Conservation (phyloP, 2,329 filamentous ascomycete species). For the Aureobasidium sp. region DNA sequence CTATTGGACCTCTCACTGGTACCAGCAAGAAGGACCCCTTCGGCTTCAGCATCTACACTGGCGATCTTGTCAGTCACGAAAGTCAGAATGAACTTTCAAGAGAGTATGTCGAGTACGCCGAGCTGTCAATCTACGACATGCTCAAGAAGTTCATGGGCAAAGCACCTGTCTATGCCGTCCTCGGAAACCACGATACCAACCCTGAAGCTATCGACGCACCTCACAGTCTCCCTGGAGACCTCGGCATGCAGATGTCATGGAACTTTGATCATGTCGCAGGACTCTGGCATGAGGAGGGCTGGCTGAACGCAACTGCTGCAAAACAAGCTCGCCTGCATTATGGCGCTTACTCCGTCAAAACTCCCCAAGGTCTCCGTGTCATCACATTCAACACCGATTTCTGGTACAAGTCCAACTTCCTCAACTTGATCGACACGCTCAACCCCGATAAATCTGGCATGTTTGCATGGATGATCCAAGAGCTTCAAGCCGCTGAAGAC, state of each 20-base stretch:
- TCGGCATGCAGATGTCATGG: slow-evolving; percentile 50
- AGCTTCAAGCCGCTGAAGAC: slow-evolving; percentile 46
- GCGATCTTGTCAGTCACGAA: slow-evolving; percentile 49
- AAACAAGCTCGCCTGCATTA: slow-evolving; percentile 45
- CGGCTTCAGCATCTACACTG: slow-evolving; percentile 49
- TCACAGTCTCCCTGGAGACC: slow-evolving; percentile 42
- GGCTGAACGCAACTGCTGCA: slow-evolving; percentile 40
- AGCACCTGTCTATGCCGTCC: slow-evolving; percentile 46
- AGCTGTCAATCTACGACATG: slow-evolving; percentile 45
- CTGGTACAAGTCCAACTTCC: slow-evolving; percentile 36
- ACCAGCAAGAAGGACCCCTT: slow-evolving; percentile 39
- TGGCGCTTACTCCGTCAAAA: slow-evolving; percentile 47
- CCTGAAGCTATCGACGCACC: slow-evolving; percentile 46
- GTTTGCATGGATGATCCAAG: slow-evolving; percentile 41
- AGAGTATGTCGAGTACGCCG: slow-evolving; percentile 45
- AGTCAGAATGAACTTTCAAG: slow-evolving; percentile 40
- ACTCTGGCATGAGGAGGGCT: slow-evolving; percentile 49
- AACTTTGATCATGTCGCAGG: slow-evolving; percentile 46
- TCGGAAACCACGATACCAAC: slow-evolving; percentile 51
- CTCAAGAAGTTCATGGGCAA: slow-evolving; percentile 45
- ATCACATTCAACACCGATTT: slow-evolving; percentile 47
- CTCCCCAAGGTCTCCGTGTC: slow-evolving; percentile 43
- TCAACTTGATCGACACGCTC: slow-evolving; percentile 45
- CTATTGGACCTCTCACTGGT: slow-evolving; percentile 47
- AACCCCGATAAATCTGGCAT: slow-evolving; percentile 42